Base-by-base conservation (phyloP, 2,329 filamentous ascomycete species). In the Metarhizium guizhouense region DNA sequence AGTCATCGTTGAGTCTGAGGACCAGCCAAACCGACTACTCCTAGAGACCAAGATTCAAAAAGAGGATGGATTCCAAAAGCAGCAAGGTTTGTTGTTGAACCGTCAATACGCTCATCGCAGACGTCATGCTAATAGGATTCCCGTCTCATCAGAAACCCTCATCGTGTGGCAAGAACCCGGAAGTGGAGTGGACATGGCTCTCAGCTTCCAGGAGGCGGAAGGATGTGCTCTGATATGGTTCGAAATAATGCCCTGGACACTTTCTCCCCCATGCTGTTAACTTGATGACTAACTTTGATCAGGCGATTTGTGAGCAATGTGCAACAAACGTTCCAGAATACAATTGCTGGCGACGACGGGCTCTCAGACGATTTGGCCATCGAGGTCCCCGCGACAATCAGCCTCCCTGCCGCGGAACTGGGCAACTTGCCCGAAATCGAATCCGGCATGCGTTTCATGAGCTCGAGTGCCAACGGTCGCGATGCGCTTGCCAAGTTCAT, bases 201-300 rank as follows among this genome's bases (percentile, higher is more conserved):
- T 99, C 60, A 96, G 92, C 69, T 99, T 99, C 67, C 94, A 99
- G 71, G 94, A 99, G 74, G 87, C 92, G 2, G 94, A 97, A 63
- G 94, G 93, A 49, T 99, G 94, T 72, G 84, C 88, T 20, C 79
- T 85, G 60, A 96, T 99, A 70, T 99, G 94, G 94, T 95, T 65
- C 69, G 75, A 29, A 3, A 34, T 7, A 53, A 48, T 16, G 51
- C 45, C 47, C 3, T 30, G 32, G 29, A n/a, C 18, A 4, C 11
- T 45, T 16, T 10, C 42, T 16, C 25, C 54, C 13, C 20, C 6
- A 6, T 52, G 20, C 51, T 57, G 4, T 36, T n/a, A 20, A 18
- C 8, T 13, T 30, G 16, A 20, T 30, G 18, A 54, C 63, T 70
- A 59, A 70, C 51, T 36, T 42, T 53, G 6, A 58, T 57, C 63